A percentile compares a stretch with the other conserved stretches of the same genome.
Conservation (phyloP, 106 monocot species). For the Dioscorea zingiberensis region DNA sequence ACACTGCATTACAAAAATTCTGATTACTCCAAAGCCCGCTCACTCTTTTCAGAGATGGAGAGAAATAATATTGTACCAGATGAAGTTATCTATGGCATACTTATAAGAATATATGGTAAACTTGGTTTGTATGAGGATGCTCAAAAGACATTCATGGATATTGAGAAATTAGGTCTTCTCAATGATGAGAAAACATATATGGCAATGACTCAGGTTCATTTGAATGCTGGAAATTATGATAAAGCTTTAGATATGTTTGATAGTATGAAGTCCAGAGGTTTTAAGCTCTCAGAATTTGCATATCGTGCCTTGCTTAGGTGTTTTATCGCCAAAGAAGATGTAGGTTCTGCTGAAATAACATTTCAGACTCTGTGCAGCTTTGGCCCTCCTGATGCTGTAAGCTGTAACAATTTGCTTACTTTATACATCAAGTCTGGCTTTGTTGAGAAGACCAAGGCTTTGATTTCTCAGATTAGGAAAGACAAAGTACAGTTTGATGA, state of each 20-base stretch:
- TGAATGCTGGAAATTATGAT: conserved; percentile 57
- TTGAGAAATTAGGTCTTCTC: conserved; percentile 58
- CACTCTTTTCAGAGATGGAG: conserved; percentile 79
- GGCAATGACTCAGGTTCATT: conserved; percentile 88
- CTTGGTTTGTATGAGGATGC: conserved; percentile 91
- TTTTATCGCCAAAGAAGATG: conserved; percentile 62
- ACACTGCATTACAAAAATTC: conserved; percentile 58
- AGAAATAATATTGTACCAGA: conserved; percentile 59
- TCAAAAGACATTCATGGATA: conserved; percentile 50
- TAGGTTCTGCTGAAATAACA: conserved; percentile 58
- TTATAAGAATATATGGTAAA: conserved; percentile 93
- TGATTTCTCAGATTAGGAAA: conserved; percentile 50
- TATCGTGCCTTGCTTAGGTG: conserved; percentile 68
- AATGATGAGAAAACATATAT: conserved; percentile 80
- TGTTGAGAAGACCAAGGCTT: conserved; percentile 74
- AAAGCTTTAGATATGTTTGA: conserved; percentile 69
- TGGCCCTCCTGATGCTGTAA: conserved; percentile 46
- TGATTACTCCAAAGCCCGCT: conserved; percentile 81
- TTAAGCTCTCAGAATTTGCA: conserved; percentile 56
- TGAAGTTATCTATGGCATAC: conserved; percentile 95
- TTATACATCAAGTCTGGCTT: conserved; percentile 62
- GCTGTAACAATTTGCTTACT: conserved; percentile 65
- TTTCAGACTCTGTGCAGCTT: conserved; percentile 40
- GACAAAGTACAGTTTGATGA: conserved; percentile 55
- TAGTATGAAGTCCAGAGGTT: conserved; percentile 56